These are phyloP conservation scores for Pseudogymnoascus sp. DNA, from an alignment of 2,329 filamentous ascomycete genomes.

Conservation along the genomic window DNA sequence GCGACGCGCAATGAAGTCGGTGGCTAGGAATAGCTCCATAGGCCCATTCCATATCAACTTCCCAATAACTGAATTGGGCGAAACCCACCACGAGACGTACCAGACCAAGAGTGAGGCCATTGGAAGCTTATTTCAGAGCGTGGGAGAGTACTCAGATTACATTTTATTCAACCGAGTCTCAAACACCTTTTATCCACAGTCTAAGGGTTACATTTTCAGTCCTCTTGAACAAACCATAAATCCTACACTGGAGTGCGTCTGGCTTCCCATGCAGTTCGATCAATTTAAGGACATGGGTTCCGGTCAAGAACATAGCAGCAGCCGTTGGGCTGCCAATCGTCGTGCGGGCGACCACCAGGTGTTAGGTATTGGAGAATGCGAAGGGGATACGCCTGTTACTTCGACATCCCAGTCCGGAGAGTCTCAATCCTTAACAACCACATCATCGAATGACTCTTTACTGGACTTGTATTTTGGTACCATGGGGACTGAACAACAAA, in stretches of 20 bases:
- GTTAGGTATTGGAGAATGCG: background rate
- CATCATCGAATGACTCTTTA: background rate
- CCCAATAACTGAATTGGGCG: constrained; percentile 14
- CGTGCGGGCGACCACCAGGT: background rate
- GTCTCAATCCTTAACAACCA: background rate
- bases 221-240: constrained; percentile 1
- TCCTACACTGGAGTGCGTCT: constrained; percentile 14
- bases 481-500: background rate
- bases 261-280: constrained; percentile 12
- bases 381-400: background rate
- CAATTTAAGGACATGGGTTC: background rate
- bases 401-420: background rate
- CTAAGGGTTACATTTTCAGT: constrained; percentile 13
- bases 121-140: constrained; percentile 15
- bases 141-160: constrained; percentile 18
- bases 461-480: background rate
- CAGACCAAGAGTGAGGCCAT: constrained; percentile 17
- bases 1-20: background rate
- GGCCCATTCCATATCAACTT: constrained; percentile 15
- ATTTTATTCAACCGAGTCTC: constrained; percentile 16
- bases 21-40: background rate
- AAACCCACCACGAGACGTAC: constrained; percentile 13
- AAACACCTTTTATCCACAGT: constrained; percentile 12
- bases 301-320: background rate
- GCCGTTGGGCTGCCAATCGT: background rate